Evolutionary conservation across 1,284 basidiomycete genomes (phyloP).

Genomic region (Ganoderma multipileum): DNA sequence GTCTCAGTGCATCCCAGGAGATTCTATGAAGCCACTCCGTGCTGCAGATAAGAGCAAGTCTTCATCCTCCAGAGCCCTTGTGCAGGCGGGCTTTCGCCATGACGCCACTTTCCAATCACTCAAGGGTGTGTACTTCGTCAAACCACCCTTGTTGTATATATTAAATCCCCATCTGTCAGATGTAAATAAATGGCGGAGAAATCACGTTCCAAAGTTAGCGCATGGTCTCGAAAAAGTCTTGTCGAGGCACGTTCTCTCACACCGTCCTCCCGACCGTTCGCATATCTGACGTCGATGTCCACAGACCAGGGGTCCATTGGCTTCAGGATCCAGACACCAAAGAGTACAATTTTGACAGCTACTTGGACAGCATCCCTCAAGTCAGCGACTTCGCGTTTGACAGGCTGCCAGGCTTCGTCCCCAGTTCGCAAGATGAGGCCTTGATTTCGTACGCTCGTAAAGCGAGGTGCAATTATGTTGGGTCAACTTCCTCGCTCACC

Average conservation of each 20-base stretch:
- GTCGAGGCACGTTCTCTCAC: conserved; percentile 71
- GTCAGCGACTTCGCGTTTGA: conserved; percentile 93
- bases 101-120: conserved; percentile 13
- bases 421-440: conserved; percentile 85
- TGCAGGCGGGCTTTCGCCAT: neutral
- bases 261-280: neutral
- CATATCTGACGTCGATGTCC: neutral
- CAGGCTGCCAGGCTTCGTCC: conserved; percentile 79
- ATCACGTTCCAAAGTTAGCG: conserved; percentile 72
- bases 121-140: conserved; percentile 15
- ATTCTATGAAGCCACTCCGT: conserved; percentile 8
- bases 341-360: conserved; percentile 87
- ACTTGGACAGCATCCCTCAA: conserved; percentile 75
- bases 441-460: conserved; percentile 68
- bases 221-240: conserved; percentile 86
- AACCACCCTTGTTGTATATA: neutral
- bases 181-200: conserved; percentile 51
- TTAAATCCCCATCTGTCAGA: neutral
- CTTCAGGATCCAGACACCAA: conserved; percentile 86
- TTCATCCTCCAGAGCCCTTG: neutral
- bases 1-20: neutral
- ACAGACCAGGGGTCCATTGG: conserved; percentile 92
- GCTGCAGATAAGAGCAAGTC: neutral
- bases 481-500: conserved; percentile 93
- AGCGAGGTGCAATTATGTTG: conserved; percentile 73